phyloP scores from a whole-genome alignment of 2,329 filamentous ascomycete species.

The Sporothrix humicola region DNA sequence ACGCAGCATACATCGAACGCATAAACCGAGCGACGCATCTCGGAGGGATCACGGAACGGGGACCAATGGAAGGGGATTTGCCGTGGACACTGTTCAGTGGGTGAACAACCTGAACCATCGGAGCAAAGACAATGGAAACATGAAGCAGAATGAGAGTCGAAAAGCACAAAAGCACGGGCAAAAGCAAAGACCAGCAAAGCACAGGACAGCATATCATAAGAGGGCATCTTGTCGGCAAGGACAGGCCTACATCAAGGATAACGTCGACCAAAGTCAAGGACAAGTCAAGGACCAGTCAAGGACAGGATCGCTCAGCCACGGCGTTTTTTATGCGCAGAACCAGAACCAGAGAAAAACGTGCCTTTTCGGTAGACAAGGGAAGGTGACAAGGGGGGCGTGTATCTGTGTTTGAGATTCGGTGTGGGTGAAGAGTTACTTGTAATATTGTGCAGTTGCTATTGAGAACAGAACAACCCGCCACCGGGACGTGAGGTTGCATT shows the following conservation, averaged over 20 bases:
- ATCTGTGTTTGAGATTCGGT: not conserved
- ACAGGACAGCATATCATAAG: not conserved
- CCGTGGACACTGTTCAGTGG: not conserved
- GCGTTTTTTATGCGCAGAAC: constrained; percentile 28
- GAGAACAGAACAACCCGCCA: not conserved
- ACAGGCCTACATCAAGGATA: not conserved
- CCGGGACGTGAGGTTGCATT: constrained; percentile 22
- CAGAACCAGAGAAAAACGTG: not conserved
- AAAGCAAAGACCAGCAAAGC: not conserved
- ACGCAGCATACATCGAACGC: not conserved
- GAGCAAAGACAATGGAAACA: not conserved
- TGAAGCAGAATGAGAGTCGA: not conserved
- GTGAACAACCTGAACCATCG: not conserved
- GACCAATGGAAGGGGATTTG: not conserved
- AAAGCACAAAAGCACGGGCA: constrained; percentile 3
- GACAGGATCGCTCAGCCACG: constrained; percentile 31
- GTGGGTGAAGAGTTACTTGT: no score
- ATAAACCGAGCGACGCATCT: constrained; percentile 16
- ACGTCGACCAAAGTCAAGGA: not conserved
- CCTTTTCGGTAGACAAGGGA: not conserved
- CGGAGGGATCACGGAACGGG: not conserved
- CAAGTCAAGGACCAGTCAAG: not conserved
- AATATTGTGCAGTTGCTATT: no score
- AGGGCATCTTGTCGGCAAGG: constrained; percentile 5
- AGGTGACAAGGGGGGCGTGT: not conserved